A percentile compares a stretch with the other conserved stretches of the same genome.
These are phyloP conservation scores for Oryza glumipatula DNA, from an alignment of 176 grass and related monocot genomes.

Conservation along the genomic window DNA sequence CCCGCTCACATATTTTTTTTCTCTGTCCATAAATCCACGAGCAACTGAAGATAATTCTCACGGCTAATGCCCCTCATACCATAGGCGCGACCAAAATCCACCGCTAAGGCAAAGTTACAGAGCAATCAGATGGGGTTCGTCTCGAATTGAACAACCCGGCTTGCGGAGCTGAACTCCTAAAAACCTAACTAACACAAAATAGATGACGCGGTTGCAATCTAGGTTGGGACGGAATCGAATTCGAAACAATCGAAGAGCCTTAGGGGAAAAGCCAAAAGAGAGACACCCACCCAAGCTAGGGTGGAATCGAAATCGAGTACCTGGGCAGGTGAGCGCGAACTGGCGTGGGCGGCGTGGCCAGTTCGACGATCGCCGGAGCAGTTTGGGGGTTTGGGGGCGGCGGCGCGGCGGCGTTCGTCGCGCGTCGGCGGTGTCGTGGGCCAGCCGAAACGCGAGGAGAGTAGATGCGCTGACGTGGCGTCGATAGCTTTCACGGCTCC, in stretches of 20 bases:
- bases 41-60: background rate
- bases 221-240: background rate
- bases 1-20: background rate
- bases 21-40: background rate
- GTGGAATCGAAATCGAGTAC: slow-evolving; percentile 13
- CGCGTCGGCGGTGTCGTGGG: background rate
- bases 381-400: background rate
- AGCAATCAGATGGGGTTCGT: background rate
- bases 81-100: background rate
- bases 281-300: background rate
- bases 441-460: background rate
- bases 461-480: slow-evolving; percentile 25
- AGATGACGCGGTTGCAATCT: background rate
- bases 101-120: background rate
- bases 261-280: background rate
- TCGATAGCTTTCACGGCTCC: background rate
- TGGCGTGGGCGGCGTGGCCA: background rate
- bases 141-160: background rate
- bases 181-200: background rate
- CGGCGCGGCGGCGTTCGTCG: background rate
- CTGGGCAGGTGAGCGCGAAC: slow-evolving; percentile 7
- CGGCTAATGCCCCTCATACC: background rate
- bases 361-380: background rate
- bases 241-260: background rate
- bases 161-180: background rate